Evolutionary conservation across 352 stramenopile genomes (phyloP).

Genomic region (Phytopythium sindhum): DNA sequence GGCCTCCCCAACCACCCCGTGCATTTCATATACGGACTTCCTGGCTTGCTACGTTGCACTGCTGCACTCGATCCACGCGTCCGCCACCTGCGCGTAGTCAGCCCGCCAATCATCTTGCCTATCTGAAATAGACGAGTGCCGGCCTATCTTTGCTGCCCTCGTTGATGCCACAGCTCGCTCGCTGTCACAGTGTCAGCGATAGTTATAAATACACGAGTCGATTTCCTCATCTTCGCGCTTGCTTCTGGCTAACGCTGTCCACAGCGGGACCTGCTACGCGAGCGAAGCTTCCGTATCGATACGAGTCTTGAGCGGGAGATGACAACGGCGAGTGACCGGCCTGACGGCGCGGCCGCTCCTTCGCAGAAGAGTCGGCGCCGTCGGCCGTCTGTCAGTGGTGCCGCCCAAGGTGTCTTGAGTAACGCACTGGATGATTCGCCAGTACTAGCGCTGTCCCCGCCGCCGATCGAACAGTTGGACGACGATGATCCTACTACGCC

Average conservation of each 20-base stretch:
- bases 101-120: neutral
- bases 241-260: neutral
- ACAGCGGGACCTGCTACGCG: neutral
- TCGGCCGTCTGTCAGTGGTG: neutral
- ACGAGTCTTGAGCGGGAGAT: neutral
- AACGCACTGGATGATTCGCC: neutral
- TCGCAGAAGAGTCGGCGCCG: constrained; percentile 2
- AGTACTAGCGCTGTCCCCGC: neutral
- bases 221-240: neutral
- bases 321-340: constrained; percentile 2
- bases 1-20: constrained; percentile 23
- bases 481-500: neutral
- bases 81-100: neutral
- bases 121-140: neutral
- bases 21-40: constrained; percentile 69
- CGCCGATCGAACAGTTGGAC: neutral
- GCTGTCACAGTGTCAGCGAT: neutral
- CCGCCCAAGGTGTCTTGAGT: neutral
- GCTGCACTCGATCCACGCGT: constrained; percentile 21
- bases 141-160: neutral
- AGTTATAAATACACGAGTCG: neutral
- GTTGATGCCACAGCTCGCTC: neutral
- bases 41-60: constrained; percentile 55
- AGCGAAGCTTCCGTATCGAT: neutral
- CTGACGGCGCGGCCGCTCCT: neutral